Base-by-base conservation (phyloP, 1,284 basidiomycete genomes). In the Bondarzewia mesenterica region DNA sequence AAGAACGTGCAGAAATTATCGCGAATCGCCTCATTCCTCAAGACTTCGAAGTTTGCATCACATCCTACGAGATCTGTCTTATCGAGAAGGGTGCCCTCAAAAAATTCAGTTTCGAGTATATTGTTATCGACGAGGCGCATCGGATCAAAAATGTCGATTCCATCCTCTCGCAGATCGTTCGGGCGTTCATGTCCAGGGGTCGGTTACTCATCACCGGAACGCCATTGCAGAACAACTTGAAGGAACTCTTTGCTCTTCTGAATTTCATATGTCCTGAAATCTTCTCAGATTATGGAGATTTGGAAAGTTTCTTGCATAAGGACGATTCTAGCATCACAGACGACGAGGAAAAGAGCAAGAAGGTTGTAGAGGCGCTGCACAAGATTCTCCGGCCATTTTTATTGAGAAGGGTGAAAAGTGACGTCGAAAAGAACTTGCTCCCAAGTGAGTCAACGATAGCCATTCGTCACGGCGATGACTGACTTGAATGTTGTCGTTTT, bases 61-160 rank as follows among this genome's bases (percentile, higher is more conserved):
- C 96, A 1, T 92, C 93, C 1, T 99, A 99, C 71, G 96, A 99
- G 65, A 90, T 99, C 59, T 97, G 93, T 64, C 77, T 99, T 52
- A 91, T 96, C 58, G 96, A 99, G 63, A 93, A 94, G 69, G 78
- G 81, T 22, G 79, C 88, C 0, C 76, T 99, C 57, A 93, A 91
- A 69, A 96, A 95, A 67, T 91, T 98, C 61, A 89, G 87, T 0
- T 99, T 97, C 75, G 92, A 96, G 69, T 99, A 99, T 70, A 98
- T 99, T 65, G 79, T 93, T 57, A 99, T 99, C 61, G 95, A 99
- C 70, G 96, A 99, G 69, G 96, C 95, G 1, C 96, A 99, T 63
- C 88, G 95, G 35, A 99, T 99, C 80, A 99, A 99, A 75, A 99
- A 99, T 60, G 93, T 95, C 59, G 93, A 99, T 64, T 97, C 93